Percentiles rank a stretch among this genome's conserved stretches.
phyloP scores from a whole-genome alignment of 2,329 filamentous ascomycete species.

The Colletotrichum kahawae region DNA sequence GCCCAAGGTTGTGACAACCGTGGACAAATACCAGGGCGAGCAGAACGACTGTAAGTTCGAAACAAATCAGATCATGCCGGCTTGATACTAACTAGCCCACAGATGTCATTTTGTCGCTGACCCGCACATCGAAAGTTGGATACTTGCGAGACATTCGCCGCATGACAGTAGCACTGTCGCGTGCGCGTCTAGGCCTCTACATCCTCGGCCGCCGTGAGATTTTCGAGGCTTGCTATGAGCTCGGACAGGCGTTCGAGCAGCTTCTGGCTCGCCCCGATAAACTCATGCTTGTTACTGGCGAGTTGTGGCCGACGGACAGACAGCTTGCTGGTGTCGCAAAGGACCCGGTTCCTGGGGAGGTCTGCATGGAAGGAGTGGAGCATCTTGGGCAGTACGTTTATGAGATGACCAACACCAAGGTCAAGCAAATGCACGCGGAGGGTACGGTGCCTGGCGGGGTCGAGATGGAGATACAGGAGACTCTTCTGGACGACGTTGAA shows the following conservation, averaged over 20 bases:
- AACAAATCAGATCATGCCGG: neutral
- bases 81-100: constrained; percentile 25
- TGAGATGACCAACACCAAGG: constrained; percentile 81
- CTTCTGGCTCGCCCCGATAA: constrained; percentile 81
- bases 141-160: constrained; percentile 94
- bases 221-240: constrained; percentile 87
- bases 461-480: constrained; percentile 28
- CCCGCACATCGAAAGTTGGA: constrained; percentile 85
- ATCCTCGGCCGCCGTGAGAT: constrained; percentile 87
- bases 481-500: constrained; percentile 29
- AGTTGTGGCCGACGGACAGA: constrained; percentile 79
- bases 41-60: constrained; percentile 92
- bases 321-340: constrained; percentile 48
- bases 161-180: constrained; percentile 91
- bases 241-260: constrained; percentile 83
- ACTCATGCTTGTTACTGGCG: constrained; percentile 80
- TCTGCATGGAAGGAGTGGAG: constrained; percentile 87
- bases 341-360: constrained; percentile 59
- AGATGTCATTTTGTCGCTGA: constrained; percentile 94
- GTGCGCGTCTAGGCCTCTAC: constrained; percentile 89
- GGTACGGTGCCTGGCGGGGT: constrained; percentile 24
- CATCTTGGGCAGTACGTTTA: constrained; percentile 96
- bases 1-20: constrained; percentile 88
- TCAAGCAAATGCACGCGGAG: constrained; percentile 53
- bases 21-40: constrained; percentile 99